Evolutionary conservation across 2,329 filamentous ascomycete species (phyloP), one percentile per base, ranked within the genome.

Genomic region (Aspergillus sp.): DNA sequence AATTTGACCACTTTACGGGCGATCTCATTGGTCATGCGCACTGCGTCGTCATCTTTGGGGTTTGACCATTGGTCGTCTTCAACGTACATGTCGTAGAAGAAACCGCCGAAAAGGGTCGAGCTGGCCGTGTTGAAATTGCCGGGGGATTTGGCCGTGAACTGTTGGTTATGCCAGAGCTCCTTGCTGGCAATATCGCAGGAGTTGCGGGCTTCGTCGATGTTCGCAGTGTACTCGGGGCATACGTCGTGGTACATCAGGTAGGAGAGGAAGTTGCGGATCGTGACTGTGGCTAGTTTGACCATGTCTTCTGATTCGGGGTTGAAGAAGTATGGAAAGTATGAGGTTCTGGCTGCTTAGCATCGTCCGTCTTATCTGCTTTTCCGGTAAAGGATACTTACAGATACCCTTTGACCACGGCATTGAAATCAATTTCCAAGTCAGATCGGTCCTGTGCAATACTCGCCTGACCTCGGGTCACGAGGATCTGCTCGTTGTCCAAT

Each of bases 161-260:
- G 61, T 4, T 73, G 67, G 33, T 83, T 73, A 44, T 77, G 73
- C 51, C 78, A 78, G 33, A 93, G 73, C 65, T 97, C 88, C 1
- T 70, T 59, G 3, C 80, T 74, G 1, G 86, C 88, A 9, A 73
- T 60, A 19, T 81, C 76, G 57, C 88, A 94, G 29, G 91, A 63
- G 1, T 64, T 63, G 5, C 84, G 72, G 0, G 90, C 88, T 0
- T 75, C 71, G 10, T 78, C 68, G 48, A 97, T 74, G 52, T 91
- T 79, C 0, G 76, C 71, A 0, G 67, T 73, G 60, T 90, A 86
- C 63, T 97, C 93, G 0, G 86, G 84, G 58, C 89, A 95, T 10
- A 94, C 91, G 34, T 86, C 79, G 60, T 97, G 90, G 50, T 85
- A 79, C 7, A 90, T 73, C 0, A 97, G 73, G 55, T 96, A 98